Conservation (phyloP, 192 early-diverging fungal genomes). For the Dissophora globulifera region DNA sequence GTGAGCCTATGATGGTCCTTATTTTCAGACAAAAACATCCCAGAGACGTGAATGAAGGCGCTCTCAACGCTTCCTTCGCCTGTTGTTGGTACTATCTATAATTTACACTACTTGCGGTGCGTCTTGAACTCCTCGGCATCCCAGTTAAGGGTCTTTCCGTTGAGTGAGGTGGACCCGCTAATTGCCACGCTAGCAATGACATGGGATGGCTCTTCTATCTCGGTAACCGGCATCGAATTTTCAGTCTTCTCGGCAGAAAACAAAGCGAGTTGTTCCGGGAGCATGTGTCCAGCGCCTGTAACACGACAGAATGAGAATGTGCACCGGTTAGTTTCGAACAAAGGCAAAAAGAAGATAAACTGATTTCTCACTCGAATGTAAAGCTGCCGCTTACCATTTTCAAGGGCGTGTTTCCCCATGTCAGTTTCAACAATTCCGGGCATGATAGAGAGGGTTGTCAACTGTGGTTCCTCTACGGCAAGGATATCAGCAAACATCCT, state of each 20-base stretch:
- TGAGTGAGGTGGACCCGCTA: slow-evolving; percentile 63
- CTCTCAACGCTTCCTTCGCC: too few relatives aligned
- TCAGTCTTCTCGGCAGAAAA: slow-evolving; percentile 65
- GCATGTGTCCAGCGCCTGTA: slow-evolving; percentile 66
- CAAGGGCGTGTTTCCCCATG: slow-evolving; percentile 79
- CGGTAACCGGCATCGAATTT: slow-evolving; percentile 67
- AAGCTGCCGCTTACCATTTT: slow-evolving; percentile 41
- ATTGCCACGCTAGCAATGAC: slow-evolving; percentile 78
- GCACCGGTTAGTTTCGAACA: too few relatives aligned
- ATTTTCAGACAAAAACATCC: too few relatives aligned
- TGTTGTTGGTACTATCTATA: too few relatives aligned
- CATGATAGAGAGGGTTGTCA: slow-evolving; percentile 74
- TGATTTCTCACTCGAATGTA: neutral
- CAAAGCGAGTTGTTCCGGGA: slow-evolving; percentile 57
- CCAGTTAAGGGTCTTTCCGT: slow-evolving; percentile 78
- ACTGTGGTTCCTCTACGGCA: slow-evolving; percentile 77
- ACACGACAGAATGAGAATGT: too few relatives aligned
- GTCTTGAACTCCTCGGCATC: slow-evolving; percentile 61
- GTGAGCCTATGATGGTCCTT: too few relatives aligned
- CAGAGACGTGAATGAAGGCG: too few relatives aligned
- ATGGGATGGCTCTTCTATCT: slow-evolving; percentile 71
- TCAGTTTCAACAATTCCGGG: slow-evolving; percentile 92
- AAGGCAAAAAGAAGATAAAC: too few relatives aligned
- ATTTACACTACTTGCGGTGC: slow-evolving; percentile 31
- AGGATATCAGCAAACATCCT: slow-evolving; percentile 78